phyloP scores from a whole-genome alignment of 2,329 filamentous ascomycete species.

The Aspergillus aculeatinus region DNA sequence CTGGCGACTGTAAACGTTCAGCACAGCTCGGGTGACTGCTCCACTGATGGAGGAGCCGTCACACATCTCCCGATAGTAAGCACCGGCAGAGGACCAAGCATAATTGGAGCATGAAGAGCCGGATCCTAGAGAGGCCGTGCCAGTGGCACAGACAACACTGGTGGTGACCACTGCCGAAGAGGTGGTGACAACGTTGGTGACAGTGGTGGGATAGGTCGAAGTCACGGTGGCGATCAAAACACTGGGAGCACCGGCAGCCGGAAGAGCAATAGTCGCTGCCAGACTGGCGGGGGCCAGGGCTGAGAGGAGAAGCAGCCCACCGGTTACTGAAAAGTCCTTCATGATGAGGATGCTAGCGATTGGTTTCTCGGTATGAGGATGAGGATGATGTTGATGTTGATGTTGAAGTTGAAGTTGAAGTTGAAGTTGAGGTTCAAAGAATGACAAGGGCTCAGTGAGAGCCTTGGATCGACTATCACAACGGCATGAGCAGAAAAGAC shows the following conservation, averaged over 20 bases:
- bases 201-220: background rate
- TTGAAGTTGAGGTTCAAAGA: no score
- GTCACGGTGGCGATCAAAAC: background rate
- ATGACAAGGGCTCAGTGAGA: no score
- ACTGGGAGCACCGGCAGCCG: background rate
- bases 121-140: background rate
- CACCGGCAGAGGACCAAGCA: background rate
- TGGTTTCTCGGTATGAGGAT: no score
- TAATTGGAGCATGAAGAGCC: background rate
- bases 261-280: background rate
- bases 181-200: background rate
- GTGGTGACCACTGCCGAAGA: background rate
- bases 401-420: no score
- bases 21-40: background rate
- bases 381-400: no score
- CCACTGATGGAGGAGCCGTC: background rate
- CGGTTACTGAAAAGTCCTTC: background rate
- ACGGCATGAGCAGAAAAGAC: no score
- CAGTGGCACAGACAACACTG: background rate
- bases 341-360: background rate
- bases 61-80: background rate
- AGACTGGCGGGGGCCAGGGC: background rate
- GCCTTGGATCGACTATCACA: no score
- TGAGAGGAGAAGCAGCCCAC: background rate
- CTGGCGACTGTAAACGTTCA: background rate